Conservation (phyloP, 2,329 filamentous ascomycete species). For the Curvularia spicifera region DNA sequence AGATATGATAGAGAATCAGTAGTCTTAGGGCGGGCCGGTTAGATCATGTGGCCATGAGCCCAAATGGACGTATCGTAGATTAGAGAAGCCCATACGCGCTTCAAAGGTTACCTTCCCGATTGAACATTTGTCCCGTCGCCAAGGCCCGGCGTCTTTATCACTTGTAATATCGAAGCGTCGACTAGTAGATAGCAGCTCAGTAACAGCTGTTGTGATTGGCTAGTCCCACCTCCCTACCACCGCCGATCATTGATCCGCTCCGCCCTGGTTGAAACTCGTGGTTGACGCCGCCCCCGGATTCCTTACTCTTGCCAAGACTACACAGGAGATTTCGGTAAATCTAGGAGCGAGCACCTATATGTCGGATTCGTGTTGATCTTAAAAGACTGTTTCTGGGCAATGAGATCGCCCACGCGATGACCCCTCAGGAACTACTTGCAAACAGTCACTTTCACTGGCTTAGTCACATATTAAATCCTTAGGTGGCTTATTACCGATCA, state of each 20-base stretch:
- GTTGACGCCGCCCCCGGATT: not conserved
- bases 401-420: not conserved
- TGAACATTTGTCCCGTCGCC: slow-evolving; percentile 21
- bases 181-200: slow-evolving; percentile 17
- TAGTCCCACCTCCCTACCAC: not conserved
- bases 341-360: not conserved
- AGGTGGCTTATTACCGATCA: not conserved
- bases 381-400: not conserved
- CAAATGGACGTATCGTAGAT: slow-evolving; percentile 21
- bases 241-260: not conserved
- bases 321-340: not conserved
- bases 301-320: not conserved
- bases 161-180: slow-evolving; percentile 13
- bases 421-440: not conserved
- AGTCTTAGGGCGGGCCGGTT: slow-evolving; percentile 2
- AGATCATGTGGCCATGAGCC: slow-evolving; percentile 13
- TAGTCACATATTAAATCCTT: not conserved
- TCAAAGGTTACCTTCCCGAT: slow-evolving; percentile 30
- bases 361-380: not conserved
- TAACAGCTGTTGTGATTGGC: slow-evolving; percentile 14
- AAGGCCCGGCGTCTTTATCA: slow-evolving; percentile 17
- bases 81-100: slow-evolving; percentile 24
- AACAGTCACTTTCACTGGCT: not conserved
- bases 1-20: slow-evolving; percentile 16
- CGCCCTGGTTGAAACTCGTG: not conserved